A percentile compares a stretch with the other conserved stretches of the same genome.
Conservation (phyloP, 768 basidiomycete species). For the Psilocybe azurescens region DNA sequence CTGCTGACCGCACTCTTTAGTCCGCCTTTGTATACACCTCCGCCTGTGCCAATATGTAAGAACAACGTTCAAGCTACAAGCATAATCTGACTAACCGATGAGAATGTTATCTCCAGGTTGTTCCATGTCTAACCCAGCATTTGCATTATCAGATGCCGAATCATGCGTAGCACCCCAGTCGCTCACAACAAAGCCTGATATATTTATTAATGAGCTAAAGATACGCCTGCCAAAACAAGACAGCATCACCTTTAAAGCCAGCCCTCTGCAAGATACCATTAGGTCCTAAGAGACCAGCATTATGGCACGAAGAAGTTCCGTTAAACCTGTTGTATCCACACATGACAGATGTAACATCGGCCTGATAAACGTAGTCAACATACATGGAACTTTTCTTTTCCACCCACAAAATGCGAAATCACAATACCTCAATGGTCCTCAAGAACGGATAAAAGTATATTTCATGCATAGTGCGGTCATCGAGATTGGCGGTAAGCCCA, state of each 20-base stretch:
- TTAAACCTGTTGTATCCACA: constrained; percentile 61
- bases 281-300: constrained; percentile 51
- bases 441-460: constrained; percentile 58
- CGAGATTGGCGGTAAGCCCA: constrained; percentile 48
- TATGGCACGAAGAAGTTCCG: constrained; percentile 69
- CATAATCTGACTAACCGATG: constrained; percentile 36
- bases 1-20: constrained; percentile 40
- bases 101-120: constrained; percentile 55
- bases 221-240: background rate
- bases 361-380: constrained; percentile 31
- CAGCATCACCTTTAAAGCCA: constrained; percentile 46
- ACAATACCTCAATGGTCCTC: constrained; percentile 48
- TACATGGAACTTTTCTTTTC: background rate
- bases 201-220: background rate
- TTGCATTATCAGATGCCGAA: constrained; percentile 48
- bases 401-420: background rate
- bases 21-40: constrained; percentile 38
- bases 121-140: constrained; percentile 56
- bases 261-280: constrained; percentile 41
- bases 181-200: constrained; percentile 50
- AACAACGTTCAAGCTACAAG: background rate
- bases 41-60: constrained; percentile 30
- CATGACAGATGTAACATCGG: constrained; percentile 57
- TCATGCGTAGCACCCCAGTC: constrained; percentile 61
- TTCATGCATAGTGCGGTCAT: constrained; percentile 63